phyloP scores from a whole-genome alignment of 1,284 basidiomycete species.

The Meripilus lineatus region DNA sequence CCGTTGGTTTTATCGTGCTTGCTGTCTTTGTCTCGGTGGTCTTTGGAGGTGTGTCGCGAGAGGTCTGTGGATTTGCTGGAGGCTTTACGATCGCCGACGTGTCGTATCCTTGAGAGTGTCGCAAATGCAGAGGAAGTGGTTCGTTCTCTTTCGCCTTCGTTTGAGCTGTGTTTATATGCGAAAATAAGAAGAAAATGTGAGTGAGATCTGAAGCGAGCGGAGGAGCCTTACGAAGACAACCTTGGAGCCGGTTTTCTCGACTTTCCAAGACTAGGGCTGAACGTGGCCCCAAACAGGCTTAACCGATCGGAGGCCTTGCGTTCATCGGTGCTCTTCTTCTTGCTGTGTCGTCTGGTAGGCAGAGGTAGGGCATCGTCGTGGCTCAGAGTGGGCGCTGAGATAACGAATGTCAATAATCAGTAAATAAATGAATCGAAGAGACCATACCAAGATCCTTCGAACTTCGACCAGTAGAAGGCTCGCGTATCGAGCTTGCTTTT shows the following conservation, averaged over 20 bases:
- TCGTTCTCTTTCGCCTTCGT: too few relatives aligned
- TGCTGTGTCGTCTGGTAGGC: constrained; percentile 37
- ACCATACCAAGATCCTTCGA: constrained; percentile 32
- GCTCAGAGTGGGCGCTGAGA: too few relatives aligned
- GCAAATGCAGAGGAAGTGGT: constrained; percentile 18
- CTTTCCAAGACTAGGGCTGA: constrained; percentile 55
- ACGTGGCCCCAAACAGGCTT: constrained; percentile 71
- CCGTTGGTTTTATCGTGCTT: too few relatives aligned
- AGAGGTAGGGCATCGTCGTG: constrained; percentile 12
- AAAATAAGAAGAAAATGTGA: constrained; percentile 37
- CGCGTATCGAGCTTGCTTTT: constrained; percentile 22
- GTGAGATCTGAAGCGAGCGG: too few relatives aligned
- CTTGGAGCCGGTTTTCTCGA: constrained; percentile 77
- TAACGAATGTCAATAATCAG: too few relatives aligned
- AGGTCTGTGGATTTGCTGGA: constrained; percentile 30
- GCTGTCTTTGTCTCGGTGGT: too few relatives aligned
- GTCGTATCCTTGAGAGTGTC: constrained; percentile 11
- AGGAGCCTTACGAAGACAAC: constrained; percentile 48
- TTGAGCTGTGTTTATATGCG: constrained; percentile 47
- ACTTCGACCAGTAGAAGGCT: constrained; percentile 32
- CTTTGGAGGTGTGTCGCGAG: constrained; percentile 24
- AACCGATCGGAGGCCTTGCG: constrained; percentile 52
- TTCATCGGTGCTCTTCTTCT: constrained; percentile 50
- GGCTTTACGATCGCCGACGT: constrained; percentile 3
- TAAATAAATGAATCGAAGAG: too few relatives aligned